Conservation (phyloP, 2,329 filamentous ascomycete genomes). For the Laburnicola sp. region DNA sequence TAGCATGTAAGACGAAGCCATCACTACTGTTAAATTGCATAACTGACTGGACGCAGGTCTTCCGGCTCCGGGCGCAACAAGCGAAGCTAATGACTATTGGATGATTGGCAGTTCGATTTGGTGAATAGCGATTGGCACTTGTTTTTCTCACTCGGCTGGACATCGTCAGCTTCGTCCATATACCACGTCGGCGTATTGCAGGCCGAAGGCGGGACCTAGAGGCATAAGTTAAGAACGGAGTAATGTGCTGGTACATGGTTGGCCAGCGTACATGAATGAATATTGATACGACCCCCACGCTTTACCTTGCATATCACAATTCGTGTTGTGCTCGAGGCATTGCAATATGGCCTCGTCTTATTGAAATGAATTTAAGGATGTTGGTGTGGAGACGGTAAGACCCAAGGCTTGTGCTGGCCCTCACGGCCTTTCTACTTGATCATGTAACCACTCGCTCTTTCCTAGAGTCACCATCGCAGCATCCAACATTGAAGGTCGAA, state of each 20-base stretch:
- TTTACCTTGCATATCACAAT: neutral
- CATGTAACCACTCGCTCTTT: too few relatives aligned
- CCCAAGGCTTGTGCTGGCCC: too few relatives aligned
- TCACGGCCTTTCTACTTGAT: too few relatives aligned
- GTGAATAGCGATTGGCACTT: conserved; percentile 13
- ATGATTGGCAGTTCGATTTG: conserved; percentile 17
- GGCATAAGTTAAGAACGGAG: conserved; percentile 6
- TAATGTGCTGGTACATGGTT: conserved; percentile 17
- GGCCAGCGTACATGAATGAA: conserved; percentile 31
- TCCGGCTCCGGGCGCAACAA: conserved; percentile 45
- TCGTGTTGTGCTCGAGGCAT: neutral
- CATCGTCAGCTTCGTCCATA: conserved; percentile 27
- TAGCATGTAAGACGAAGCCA: conserved; percentile 81
- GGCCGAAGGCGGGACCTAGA: conserved; percentile 23
- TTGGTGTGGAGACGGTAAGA: too few relatives aligned
- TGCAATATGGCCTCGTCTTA: too few relatives aligned
- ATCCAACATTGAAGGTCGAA: too few relatives aligned
- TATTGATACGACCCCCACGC: conserved; percentile 13
- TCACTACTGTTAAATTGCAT: neutral
- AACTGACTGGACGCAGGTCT: conserved; percentile 41
- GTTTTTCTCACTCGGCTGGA: conserved; percentile 25
- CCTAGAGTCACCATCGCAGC: too few relatives aligned
- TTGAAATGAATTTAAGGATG: too few relatives aligned
- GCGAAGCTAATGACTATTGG: conserved; percentile 25
- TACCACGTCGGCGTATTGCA: conserved; percentile 34